Evolutionary conservation across 106 monocot genomes (phyloP).

Genomic region (Dendrobium chrysotoxum): DNA sequence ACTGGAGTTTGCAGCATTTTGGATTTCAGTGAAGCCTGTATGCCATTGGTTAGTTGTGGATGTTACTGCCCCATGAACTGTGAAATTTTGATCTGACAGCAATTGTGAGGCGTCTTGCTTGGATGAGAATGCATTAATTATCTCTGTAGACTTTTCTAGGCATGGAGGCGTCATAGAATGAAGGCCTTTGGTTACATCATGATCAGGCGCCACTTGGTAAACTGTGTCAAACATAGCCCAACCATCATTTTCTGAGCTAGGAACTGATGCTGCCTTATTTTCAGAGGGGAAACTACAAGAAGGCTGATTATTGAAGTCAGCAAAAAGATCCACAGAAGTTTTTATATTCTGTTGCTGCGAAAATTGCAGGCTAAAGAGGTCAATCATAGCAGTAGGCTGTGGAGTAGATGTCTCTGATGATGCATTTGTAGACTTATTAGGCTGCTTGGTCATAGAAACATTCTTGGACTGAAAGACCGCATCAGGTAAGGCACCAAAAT

Average conservation of each 20-base stretch:
- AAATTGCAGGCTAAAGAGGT: conserved; percentile 27
- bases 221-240: conserved; percentile 87
- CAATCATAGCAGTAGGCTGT: conserved; percentile 10
- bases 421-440: conserved; percentile 3
- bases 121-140: conserved; percentile 18
- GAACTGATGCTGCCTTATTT: conserved; percentile 9
- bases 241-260: conserved; percentile 36
- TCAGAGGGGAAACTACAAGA: conserved; percentile 13
- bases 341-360: conserved; percentile 18
- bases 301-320: conserved; percentile 26
- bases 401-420: conserved; percentile 21
- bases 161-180: conserved; percentile 12
- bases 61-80: conserved; percentile 15
- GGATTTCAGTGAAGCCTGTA: conserved; percentile 12
- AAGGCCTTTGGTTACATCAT: conserved; percentile 13
- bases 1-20: conserved; percentile 9
- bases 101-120: conserved; percentile 13
- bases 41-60: conserved; percentile 26
- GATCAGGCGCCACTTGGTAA: conserved; percentile 15
- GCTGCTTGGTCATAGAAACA: conserved; percentile 12
- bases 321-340: conserved; percentile 46
- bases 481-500: conserved; percentile 44
- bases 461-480: conserved; percentile 20
- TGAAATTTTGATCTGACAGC: conserved; percentile 19
- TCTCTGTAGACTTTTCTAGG: conserved; percentile 14